Evolutionary conservation across 257 asterid species (phyloP).

Genomic region (Scutellaria galericulata): DNA sequence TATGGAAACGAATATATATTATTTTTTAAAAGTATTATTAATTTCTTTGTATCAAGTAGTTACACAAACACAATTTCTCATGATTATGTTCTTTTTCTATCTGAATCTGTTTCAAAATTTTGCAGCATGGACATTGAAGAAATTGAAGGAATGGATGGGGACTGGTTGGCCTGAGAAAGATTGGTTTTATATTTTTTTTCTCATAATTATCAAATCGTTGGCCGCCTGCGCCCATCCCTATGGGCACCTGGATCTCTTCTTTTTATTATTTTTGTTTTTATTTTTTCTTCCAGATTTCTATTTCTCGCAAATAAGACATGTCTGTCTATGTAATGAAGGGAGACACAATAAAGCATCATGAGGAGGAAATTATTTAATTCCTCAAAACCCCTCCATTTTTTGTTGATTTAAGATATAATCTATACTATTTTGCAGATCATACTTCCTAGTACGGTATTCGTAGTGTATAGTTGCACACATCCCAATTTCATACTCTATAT

Average conservation of each 20-base stretch:
- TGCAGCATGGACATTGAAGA: conserved; percentile 94
- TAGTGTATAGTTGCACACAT: conserved; percentile 1
- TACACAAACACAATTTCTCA: background rate
- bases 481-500: background rate
- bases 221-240: conserved; percentile 35
- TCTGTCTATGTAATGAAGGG: conserved; percentile 40
- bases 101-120: conserved; percentile 17
- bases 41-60: background rate
- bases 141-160: conserved; percentile 89
- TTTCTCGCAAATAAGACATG: conserved; percentile 47
- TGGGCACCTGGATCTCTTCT: conserved; percentile 30
- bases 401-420: conserved; percentile 27
- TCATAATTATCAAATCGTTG: conserved; percentile 54
- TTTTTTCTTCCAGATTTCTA: conserved; percentile 16
- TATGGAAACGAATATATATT: background rate
- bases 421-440: conserved; percentile 12
- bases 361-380: conserved; percentile 46
- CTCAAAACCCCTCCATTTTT: conserved; percentile 27
- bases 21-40: background rate
- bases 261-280: background rate
- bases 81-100: conserved; percentile 3
- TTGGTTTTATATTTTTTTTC: conserved; percentile 46
- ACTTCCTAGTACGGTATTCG: conserved; percentile 10
- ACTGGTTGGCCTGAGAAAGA: conserved; percentile 81
- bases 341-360: conserved; percentile 36